Conservation (phyloP, 1,284 basidiomycete species). For the Puccinia hordei region DNA sequence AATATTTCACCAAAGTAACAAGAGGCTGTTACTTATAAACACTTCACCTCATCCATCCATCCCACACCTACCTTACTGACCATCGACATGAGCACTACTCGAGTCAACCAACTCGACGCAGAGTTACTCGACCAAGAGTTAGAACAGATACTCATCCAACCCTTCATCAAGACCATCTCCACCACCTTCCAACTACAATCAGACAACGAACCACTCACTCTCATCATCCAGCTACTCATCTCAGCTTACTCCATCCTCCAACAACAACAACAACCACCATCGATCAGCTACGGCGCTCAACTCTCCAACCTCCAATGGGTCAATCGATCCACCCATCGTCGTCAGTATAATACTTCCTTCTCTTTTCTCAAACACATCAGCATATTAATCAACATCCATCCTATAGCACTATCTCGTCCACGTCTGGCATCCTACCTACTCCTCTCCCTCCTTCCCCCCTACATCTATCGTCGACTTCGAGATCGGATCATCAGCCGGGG, state of each 20-base stretch:
- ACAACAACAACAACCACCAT: too few species aligned
- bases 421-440: constrained; percentile 66
- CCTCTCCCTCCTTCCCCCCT: constrained; percentile 76
- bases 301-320: neutral
- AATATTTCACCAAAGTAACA: too few species aligned
- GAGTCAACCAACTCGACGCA: constrained; percentile 90
- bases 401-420: constrained; percentile 27
- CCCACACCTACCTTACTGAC: too few species aligned
- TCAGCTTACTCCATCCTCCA: too few species aligned
- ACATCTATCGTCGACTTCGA: constrained; percentile 74
- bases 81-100: too few species aligned
- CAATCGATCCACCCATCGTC: neutral
- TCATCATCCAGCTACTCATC: too few species aligned
- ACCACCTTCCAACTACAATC: too few species aligned
- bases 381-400: neutral
- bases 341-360: neutral
- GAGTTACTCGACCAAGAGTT: constrained; percentile 89
- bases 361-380: neutral
- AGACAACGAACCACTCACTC: too few species aligned
- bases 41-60: too few species aligned
- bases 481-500: constrained; percentile 64
- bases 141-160: constrained; percentile 74
- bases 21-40: too few species aligned
- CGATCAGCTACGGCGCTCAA: neutral
- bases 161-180: too few species aligned